Evolutionary conservation across 1,139 yeast genomes (phyloP), one percentile per base, ranked within the genome.

Genomic region (Saccharomycopsis hybrid): DNA sequence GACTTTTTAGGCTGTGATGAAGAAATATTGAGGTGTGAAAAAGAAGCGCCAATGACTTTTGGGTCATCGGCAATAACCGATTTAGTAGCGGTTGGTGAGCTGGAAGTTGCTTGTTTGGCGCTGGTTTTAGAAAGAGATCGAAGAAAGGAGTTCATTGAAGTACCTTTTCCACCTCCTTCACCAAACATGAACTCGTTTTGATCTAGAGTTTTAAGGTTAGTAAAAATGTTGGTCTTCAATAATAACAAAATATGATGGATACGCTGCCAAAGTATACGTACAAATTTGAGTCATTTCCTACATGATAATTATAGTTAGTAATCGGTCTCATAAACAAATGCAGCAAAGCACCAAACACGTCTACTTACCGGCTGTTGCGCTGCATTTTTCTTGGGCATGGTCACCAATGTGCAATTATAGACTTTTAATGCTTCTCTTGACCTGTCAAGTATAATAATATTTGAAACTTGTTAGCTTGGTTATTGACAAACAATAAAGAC

Each of bases 101-200:
- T 24, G 8, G 48, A 33, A 8, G 43, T 13, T 18, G 50, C 24
- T 29, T 37, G 28, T 7, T 13, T 32, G 27, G 33, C 41, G n/a
- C 37, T 33, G 13, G 50, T 28, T 30, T 44, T 62, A 27, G 81
- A 74, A 36, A 78, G 61, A 45, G 80, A 72, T 62, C 72, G 76
- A 49, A 82, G 69, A 55, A 82, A 79, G 5, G 84, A 73, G 53
- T 81, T 71, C 35, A 81, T 70, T 41, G 81, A 75, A 53, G 79
- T 79, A 3, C 87, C 87, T 50, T 74, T 72, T 4, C 87, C 87
- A 32, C 87, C 89, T 48, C 74, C 72, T 58, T 80, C 86, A 36
- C 82, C 84, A 58, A 82, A 82, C 38, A 80, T 68, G 60, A 80
- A 82, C 63, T 82, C 89, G 56, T 77, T 78, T 43, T 65, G 67